Percentiles rank a stretch among this genome's conserved stretches.
These are phyloP conservation scores for Rhodamnia argentea DNA, from an alignment of 345 rosid genomes.

Conservation along the genomic window DNA sequence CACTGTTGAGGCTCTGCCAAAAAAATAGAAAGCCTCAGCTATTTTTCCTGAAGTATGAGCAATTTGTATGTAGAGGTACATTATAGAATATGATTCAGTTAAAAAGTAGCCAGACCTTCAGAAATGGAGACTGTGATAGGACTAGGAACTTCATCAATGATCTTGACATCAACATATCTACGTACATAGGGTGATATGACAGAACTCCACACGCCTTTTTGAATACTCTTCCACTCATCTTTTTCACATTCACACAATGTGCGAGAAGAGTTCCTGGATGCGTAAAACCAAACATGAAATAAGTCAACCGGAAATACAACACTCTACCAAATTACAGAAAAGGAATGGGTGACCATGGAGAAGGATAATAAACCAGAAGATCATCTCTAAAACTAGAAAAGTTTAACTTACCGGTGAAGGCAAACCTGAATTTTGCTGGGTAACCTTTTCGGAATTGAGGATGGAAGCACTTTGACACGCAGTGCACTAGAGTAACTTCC, in stretches of 20 bases:
- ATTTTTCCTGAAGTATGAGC: background rate
- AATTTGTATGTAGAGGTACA: background rate
- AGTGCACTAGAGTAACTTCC: constrained; percentile 54
- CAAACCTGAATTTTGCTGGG: constrained; percentile 64
- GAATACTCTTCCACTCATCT: constrained; percentile 62
- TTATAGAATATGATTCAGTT: background rate
- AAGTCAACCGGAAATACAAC: background rate
- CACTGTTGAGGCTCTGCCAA: constrained; percentile 71
- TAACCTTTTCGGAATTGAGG: constrained; percentile 41
- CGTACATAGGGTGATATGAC: constrained; percentile 70
- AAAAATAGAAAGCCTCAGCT: background rate
- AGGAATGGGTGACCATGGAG: background rate
- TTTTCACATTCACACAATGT: constrained; percentile 58
- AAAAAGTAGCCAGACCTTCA: constrained; percentile 37
- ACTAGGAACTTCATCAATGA: constrained; percentile 33
- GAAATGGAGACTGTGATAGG: constrained; percentile 32
- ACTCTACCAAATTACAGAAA: background rate
- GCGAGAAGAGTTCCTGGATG: constrained; percentile 63
- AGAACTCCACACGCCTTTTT: constrained; percentile 54
- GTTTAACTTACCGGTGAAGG: constrained; percentile 55
- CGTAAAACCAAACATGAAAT: background rate
- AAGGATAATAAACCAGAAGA: background rate
- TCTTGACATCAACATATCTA: constrained; percentile 68
- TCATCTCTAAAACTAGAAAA: background rate
- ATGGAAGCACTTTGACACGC: constrained; percentile 47